Base-by-base conservation (phyloP, 148 eudicot genomes). In the Amaranthus palmeri region DNA sequence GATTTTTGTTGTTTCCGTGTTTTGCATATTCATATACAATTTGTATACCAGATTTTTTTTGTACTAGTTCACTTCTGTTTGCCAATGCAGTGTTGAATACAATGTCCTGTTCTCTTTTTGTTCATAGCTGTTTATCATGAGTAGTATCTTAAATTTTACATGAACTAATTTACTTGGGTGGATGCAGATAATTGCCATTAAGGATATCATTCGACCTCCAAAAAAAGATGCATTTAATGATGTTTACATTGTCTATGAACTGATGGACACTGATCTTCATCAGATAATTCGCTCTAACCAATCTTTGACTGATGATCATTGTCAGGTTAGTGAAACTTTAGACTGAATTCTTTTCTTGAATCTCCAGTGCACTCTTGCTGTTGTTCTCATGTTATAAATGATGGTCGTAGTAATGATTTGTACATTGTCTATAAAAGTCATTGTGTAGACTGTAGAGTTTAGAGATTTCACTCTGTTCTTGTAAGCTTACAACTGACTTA, bases 201-300 rank as follows among this genome's bases (percentile, higher is more conserved):
- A 83, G 86, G 95, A 89, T 73, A 84, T 89, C 59, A 82, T 89
- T 57, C 79, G 85, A 57, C 95, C 95, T 47, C 91, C 89, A 7
- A 78, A 79, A 74, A 83, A 71, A 77, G 89, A 89, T 63, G 67
- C 81, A 40, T 89, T 82, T 55, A 85, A 85, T 44, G 95, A 89
- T 78, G 91, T 89, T 12, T 89, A 89, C 79, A 84, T 89, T 66
- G 95, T 89, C 53, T 89, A 82, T 85, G 95, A 87, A 72, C 71
- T 87, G 80, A 79, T 89, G 95, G 95, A 89, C 82, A 89, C 95
- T 67, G 95, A 89, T 80, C 90, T 89, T 76, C 86, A 89, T 70
- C 91, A 87, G 81, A 82, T 89, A 25, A 89, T 89, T 45, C 86
- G 88, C 70, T 89, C 95, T 49, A 76, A 81, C 74, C 95, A 89